Base-by-base conservation (phyloP, 2,329 filamentous ascomycete genomes). In the Hortaea werneckii region DNA sequence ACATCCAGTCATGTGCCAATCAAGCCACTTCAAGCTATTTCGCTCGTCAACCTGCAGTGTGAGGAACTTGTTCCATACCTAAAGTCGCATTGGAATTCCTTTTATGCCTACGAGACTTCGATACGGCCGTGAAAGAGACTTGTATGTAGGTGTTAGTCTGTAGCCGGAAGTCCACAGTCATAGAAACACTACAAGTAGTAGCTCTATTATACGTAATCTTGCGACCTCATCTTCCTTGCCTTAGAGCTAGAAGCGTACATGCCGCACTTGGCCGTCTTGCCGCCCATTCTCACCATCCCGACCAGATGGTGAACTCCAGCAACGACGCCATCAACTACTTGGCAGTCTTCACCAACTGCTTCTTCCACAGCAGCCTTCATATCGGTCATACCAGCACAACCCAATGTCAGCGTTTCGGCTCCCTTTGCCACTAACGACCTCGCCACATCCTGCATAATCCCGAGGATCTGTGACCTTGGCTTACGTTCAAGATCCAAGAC, bases 271-370 rank as follows among this genome's bases (percentile, higher is more conserved):
- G 70, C 67, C 32, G 70, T 74, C 52, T 61, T 58, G 53, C 69
- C 56, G 26, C 68, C 65, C 62, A 72, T 65, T 43, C 68, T 62
- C n/a, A 71, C 69, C 27, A 74, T 51, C 1, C 66, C 70, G 4
- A 65, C 62, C 12, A 74, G 53, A 48, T 73, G 64, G 30, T 74
- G 70, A 12, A 73, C 65, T 0, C 70, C 71, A 6, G 69, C 66
- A 27, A 68, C 65, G 1, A 77, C 74, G 0, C 73, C 72, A 60
- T 77, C 74, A 27, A 76, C 63, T 6, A 77, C 70, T 56, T 72
- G 71, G 29, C 71, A 67, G 1, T 66, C 63, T 29, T 65, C 60
- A 0, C 64, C 65, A 0, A 76, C 73, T 0, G 66, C 70, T 28
- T 69, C 60, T 50, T 74, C 69, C 37, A 74, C 70, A 4, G 67